Evolutionary conservation across 108 stramenopile species (phyloP).

Genomic region (Conticribra weissflogii): DNA sequence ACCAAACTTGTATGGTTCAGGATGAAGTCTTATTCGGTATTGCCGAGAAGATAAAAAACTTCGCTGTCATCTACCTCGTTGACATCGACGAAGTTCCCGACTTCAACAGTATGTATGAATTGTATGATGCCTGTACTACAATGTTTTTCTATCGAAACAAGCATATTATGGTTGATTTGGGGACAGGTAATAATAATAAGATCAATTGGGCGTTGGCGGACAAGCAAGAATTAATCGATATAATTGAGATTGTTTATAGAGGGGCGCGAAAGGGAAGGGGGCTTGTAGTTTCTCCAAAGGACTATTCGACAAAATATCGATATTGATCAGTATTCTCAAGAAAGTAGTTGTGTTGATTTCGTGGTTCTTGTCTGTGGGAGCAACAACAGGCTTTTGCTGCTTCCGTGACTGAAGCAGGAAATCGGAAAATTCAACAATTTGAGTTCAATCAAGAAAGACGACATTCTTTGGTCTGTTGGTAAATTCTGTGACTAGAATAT

Average conservation of each 20-base stretch:
- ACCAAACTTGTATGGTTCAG: constrained; percentile 97
- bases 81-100: constrained; percentile 97
- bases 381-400: too few species aligned
- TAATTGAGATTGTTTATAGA: constrained; percentile 97
- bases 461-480: too few species aligned
- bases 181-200: constrained; percentile 99
- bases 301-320: constrained; percentile 97
- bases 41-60: constrained; percentile 98
- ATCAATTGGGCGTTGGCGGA: constrained; percentile 98
- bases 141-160: constrained; percentile 99
- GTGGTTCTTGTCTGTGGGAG: too few species aligned
- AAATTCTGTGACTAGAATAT: too few species aligned
- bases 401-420: too few species aligned
- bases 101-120: constrained; percentile 98
- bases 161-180: constrained; percentile 98
- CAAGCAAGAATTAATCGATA: constrained; percentile 98
- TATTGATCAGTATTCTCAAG: constrained; percentile 54
- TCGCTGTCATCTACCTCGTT: constrained; percentile 97
- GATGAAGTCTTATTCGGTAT: constrained; percentile 92
- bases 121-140: constrained; percentile 96
- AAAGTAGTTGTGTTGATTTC: too few species aligned
- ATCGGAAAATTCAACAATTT: too few species aligned
- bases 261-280: constrained; percentile 97
- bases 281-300: constrained; percentile 97
- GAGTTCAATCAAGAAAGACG: too few species aligned